Evolutionary conservation across 331 rosid species (phyloP).

Genomic region (Cydonia oblonga): DNA sequence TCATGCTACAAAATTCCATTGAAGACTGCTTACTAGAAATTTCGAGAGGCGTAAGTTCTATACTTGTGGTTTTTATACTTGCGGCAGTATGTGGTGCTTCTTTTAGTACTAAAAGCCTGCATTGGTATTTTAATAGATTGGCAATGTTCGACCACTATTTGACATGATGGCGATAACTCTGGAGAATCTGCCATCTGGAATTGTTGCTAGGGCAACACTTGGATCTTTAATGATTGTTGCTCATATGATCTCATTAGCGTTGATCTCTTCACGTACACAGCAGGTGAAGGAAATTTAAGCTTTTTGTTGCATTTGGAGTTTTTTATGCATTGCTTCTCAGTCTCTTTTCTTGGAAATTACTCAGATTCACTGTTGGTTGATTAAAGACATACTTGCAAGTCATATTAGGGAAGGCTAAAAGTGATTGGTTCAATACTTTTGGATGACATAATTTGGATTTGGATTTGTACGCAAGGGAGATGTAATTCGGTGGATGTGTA

Average conservation of each 20-base stretch:
- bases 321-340: not conserved
- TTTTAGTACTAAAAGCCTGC: constrained; percentile 1
- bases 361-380: too few relatives aligned
- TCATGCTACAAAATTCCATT: constrained; percentile 72
- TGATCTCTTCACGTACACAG: constrained; percentile 36
- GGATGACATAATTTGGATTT: not conserved
- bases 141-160: constrained; percentile 57
- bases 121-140: constrained; percentile 40
- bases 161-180: constrained; percentile 81
- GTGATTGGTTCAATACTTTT: not conserved
- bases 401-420: not conserved
- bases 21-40: constrained; percentile 83
- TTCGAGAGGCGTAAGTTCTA: constrained; percentile 55
- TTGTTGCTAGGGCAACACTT: constrained; percentile 63
- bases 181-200: constrained; percentile 72
- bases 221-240: constrained; percentile 79
- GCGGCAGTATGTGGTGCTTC: not conserved
- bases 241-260: constrained; percentile 50
- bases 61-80: constrained; percentile 1
- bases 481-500: not conserved
- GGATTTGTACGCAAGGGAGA: not conserved
- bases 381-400: not conserved
- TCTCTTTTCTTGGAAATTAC: not conserved
- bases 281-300: constrained; percentile 42
- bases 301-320: not conserved